phyloP scores from a whole-genome alignment of 352 stramenopile genomes.

The Globisporangium uncinulatum region DNA sequence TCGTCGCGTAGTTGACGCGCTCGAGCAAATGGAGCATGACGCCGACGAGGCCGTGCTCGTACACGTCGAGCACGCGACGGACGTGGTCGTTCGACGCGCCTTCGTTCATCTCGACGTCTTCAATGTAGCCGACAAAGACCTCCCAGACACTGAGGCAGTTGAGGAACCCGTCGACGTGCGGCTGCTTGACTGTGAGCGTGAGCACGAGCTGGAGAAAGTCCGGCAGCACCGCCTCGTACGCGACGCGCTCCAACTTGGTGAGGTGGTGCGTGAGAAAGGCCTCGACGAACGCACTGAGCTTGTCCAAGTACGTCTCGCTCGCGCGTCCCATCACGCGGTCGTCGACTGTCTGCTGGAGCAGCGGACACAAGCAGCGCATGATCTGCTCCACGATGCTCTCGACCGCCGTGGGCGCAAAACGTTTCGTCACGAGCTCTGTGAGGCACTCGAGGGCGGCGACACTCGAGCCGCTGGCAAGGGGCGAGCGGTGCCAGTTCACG shows the following conservation, averaged over 20 bases:
- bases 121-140: conserved; percentile 77
- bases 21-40: conserved; percentile 81
- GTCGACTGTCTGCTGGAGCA: conserved; percentile 57
- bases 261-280: conserved; percentile 70
- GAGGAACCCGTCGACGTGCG: conserved; percentile 64
- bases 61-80: conserved; percentile 43
- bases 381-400: conserved; percentile 50
- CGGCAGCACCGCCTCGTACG: conserved; percentile 39
- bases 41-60: conserved; percentile 60
- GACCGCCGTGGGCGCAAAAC: conserved; percentile 32
- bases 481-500: conserved; percentile 30
- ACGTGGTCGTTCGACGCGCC: conserved; percentile 44
- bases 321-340: conserved; percentile 40
- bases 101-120: conserved; percentile 72
- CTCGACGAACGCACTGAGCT: conserved; percentile 72
- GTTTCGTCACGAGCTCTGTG: conserved; percentile 61
- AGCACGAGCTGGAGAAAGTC: conserved; percentile 57
- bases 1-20: conserved; percentile 57
- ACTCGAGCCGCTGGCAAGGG: conserved; percentile 38
- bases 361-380: conserved; percentile 42
- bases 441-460: conserved; percentile 51
- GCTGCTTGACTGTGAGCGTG: conserved; percentile 60
- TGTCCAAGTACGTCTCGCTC: conserved; percentile 64
- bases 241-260: conserved; percentile 56
- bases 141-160: conserved; percentile 82